A percentile compares a stretch with the other conserved stretches of the same genome.
Conservation (phyloP, 306 rosid genomes). For the Quercus rubra region DNA sequence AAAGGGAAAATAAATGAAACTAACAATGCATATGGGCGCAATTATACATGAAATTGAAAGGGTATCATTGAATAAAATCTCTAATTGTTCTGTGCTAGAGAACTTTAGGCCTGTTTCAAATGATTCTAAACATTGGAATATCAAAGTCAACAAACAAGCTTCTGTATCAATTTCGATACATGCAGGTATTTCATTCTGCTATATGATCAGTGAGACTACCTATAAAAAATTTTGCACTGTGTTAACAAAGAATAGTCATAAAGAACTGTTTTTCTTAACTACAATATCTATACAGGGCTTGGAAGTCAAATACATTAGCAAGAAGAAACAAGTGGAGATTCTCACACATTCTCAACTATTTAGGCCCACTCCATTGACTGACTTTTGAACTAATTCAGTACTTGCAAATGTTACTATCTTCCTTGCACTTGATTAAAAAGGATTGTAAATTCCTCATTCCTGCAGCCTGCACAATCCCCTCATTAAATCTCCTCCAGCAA, state of each 20-base stretch:
- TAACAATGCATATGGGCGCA: too few species aligned
- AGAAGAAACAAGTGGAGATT: background rate
- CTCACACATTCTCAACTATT: background rate
- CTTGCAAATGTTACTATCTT: background rate
- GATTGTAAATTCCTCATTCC: background rate
- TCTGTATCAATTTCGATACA: background rate
- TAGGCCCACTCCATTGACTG: background rate
- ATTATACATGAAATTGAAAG: too few species aligned
- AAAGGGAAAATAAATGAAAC: too few species aligned
- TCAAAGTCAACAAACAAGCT: background rate
- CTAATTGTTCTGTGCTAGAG: too few species aligned
- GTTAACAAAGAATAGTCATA: background rate
- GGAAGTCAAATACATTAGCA: background rate
- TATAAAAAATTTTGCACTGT: background rate
- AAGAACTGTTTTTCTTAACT: background rate
- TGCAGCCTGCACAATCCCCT: background rate
- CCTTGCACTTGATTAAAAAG: background rate
- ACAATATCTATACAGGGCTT: background rate
- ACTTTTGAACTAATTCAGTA: background rate
- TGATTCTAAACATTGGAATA: background rate
- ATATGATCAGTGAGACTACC: background rate
- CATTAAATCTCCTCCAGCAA: background rate
- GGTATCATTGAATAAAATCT: too few species aligned
- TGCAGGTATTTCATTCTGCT: background rate
- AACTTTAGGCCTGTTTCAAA: background rate